Evolutionary conservation across 176 grass and related monocot species (phyloP).

Genomic region (Hordeum vulgare): DNA sequence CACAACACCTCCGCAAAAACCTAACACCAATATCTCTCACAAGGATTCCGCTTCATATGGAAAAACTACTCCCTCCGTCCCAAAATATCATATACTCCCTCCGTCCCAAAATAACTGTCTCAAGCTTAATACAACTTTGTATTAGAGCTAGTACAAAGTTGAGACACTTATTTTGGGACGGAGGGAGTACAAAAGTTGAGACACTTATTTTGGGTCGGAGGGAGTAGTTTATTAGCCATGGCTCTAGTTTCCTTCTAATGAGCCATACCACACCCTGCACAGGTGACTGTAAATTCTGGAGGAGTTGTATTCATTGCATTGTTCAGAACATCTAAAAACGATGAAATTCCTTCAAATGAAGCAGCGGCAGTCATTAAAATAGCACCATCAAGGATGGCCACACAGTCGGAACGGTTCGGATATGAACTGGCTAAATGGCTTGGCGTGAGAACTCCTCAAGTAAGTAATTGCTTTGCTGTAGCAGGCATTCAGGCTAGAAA

Average conservation of each 20-base stretch:
- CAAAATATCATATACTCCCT: no score
- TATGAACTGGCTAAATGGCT: constrained; percentile 96
- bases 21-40: background rate
- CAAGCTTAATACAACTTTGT: no score
- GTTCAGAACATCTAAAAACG: constrained; percentile 40
- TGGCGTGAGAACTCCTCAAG: constrained; percentile 84
- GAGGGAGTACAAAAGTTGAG: no score
- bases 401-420: constrained; percentile 88
- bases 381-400: constrained; percentile 92
- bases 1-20: background rate
- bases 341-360: constrained; percentile 39
- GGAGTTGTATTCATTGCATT: constrained; percentile 88
- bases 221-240: background rate
- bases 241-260: background rate
- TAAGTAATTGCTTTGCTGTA: constrained; percentile 24
- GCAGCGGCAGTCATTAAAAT: constrained; percentile 93
- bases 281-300: constrained; percentile 98
- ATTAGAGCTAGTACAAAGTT: no score
- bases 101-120: no score
- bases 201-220: no score
- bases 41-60: background rate
- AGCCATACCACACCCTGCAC: background rate
- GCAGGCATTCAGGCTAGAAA: background rate
- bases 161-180: no score
- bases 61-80: no score